Base-by-base conservation (phyloP, 208 protist species). In the Angomonas desouzai region DNA sequence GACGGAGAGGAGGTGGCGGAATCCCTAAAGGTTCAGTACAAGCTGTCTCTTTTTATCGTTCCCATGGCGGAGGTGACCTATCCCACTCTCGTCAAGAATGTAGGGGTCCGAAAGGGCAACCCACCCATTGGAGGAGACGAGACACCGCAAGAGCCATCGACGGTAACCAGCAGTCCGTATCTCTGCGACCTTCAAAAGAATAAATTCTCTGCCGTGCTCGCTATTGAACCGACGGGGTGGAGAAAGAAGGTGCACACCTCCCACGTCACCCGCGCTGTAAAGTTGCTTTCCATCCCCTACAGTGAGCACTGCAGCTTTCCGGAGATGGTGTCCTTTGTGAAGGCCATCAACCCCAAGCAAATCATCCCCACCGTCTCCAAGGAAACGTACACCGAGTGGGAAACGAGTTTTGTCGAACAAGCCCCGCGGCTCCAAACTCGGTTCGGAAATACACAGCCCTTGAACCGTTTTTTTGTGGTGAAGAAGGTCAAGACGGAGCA, bases 141-240 rank as follows among this genome's bases (percentile, higher is more conserved):
- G 29, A 32, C 45, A 33, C 25, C 13, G 25, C 10, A 43, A 61
- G 38, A n/a, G n/a, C n/a, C n/a, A n/a, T n/a, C n/a, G n/a, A n/a
- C 28, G 30, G 27, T 30, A 22, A 11, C 23, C 6, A 63, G 68
- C 51, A 55, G 55, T 34, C 49, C 18, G 25, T 27, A 27, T 23
- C 34, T 7, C 36, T 43, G 7, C 1, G 29, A 61, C 3, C 33
- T 34, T 6, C 59, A 48, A 29, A 0, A 68, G 7, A 20, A 27
- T 55, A 64, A 29, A 22, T 74, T 33, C 38, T 81, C 29, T 36
- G 48, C 36, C 18, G 78, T 95, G 0, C 65, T 96, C 13, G 75
- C 73, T 6, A 83, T 97, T 32, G 70, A 86, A 57, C 88, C 91
- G 0, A 96, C 84, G 16, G 93, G 93, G 18, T 97, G 91, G 91